These are phyloP conservation scores for Leccinum imitatum DNA, from an alignment of 768 basidiomycete genomes.

Conservation along the genomic window DNA sequence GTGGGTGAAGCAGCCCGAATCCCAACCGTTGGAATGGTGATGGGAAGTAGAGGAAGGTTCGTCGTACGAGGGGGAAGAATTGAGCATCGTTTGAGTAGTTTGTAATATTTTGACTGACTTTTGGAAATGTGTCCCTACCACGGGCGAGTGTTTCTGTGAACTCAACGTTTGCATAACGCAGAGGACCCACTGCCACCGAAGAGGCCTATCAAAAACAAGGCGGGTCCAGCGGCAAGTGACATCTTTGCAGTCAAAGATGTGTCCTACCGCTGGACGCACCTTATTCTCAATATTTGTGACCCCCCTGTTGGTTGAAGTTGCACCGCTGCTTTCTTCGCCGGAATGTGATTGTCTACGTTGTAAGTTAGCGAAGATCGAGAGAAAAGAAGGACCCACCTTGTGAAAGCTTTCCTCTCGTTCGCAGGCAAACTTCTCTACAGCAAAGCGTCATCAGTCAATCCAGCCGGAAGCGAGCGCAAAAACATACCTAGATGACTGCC, in stretches of 20 bases:
- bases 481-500: conserved; percentile 10
- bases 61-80: not conserved
- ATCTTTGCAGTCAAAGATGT: conserved; percentile 8
- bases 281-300: conserved; percentile 10
- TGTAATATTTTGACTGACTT: no score
- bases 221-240: conserved; percentile 21
- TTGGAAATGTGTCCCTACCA: not conserved
- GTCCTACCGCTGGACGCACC: conserved; percentile 25
- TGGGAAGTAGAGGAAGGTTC: not conserved
- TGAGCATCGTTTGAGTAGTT: no score
- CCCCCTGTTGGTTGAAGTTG: not conserved
- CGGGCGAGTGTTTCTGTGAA: not conserved
- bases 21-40: conserved; percentile 10
- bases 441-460: not conserved
- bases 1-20: conserved; percentile 5
- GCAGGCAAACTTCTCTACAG: conserved; percentile 5
- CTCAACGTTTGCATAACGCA: not conserved
- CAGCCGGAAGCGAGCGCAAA: not conserved
- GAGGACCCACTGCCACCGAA: not conserved
- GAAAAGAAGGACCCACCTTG: not conserved
- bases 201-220: conserved; percentile 10
- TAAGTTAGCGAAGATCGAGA: not conserved
- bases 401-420: conserved; percentile 3
- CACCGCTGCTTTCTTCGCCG: not conserved
- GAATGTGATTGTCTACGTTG: not conserved